Evolutionary conservation across 495 filamentous ascomycete species (phyloP), one percentile per base, ranked within the genome.

Genomic region (Astrothelium macrocarpum): DNA sequence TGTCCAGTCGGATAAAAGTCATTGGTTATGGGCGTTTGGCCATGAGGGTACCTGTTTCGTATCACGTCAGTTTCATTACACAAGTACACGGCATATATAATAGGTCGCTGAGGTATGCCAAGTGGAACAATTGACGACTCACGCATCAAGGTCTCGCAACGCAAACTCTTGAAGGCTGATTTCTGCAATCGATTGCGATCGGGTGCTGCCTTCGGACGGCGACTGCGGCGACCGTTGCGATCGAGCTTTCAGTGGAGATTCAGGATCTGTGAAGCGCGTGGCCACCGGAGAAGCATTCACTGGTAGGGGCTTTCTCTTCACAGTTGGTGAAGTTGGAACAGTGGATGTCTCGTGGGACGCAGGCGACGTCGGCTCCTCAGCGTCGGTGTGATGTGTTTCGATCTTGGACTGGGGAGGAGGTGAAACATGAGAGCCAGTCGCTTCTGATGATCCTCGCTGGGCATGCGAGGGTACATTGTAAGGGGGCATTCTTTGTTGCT

Each of bases 71-170:
- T 56, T 46, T 58, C 28, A 42, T 32, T 29, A 34, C 16, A 42
- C 62, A 26, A 28, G 9, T 9, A 28, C 49, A 56, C 7, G 0
- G 9, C 4, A 29, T 29, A 49, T 56, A 11, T 28, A 56, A 20
- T n/a, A 10, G 25, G 23, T n/a, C 18, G 62, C 53, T 23, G 12
- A 36, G 32, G 3, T 16, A n/a, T 18, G 25, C 16, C 1, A 3
- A 45, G 29, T 31, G 61, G 32, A 45, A 12, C 14, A 39, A 42
- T 36, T 14, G 4, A 26, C 49, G 49, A 65, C 71, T 67, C 61
- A 73, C 71, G 65, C 64, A 63, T 73, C 70, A 14, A 73, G 66
- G 46, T 73, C 69, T 66, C 71, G 45, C 9, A 65, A 70, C 14
- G 65, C 42, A 61, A 73, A 71, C 31, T 46, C 64, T 62, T 16